Evolutionary conservation across 75 land plant species (phyloP).

Genomic region (Cunninghamia lanceolata): DNA sequence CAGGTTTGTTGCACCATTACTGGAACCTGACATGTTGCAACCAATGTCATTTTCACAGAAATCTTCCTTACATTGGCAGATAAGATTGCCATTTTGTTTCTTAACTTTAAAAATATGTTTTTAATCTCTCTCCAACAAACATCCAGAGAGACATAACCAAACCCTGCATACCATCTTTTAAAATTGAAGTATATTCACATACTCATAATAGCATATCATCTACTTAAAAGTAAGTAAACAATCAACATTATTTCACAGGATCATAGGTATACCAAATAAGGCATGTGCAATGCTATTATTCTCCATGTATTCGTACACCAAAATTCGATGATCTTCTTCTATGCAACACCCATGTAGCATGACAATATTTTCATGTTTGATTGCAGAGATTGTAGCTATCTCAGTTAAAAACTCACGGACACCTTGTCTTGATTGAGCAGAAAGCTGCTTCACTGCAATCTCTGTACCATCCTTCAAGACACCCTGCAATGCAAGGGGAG

Average conservation of each 20-base stretch:
- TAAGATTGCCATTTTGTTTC: not conserved
- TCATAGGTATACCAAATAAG: constrained; percentile 28
- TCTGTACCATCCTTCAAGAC: constrained; percentile 30
- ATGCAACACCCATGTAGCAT: constrained; percentile 52
- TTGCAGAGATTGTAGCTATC: constrained; percentile 37
- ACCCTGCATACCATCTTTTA: not conserved
- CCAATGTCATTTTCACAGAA: not conserved
- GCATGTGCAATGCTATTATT: constrained; percentile 42
- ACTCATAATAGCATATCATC: not conserved
- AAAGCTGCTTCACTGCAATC: constrained; percentile 48
- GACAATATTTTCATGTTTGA: constrained; percentile 47
- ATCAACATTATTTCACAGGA: not conserved
- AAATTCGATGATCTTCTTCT: constrained; percentile 46
- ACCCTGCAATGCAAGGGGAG: constrained; percentile 23
- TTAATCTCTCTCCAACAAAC: not conserved
- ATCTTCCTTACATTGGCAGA: not conserved
- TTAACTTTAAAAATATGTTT: not conserved
- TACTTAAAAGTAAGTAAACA: not conserved
- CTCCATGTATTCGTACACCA: constrained; percentile 49
- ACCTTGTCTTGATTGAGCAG: constrained; percentile 42
- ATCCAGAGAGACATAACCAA: not conserved
- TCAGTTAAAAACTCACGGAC: constrained; percentile 45
- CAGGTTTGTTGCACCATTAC: not conserved
- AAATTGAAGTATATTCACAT: not conserved
- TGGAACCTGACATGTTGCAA: constrained; percentile 1